Base-by-base conservation (phyloP, 2,329 filamentous ascomycete genomes). In the Albophoma yamanashiensis region DNA sequence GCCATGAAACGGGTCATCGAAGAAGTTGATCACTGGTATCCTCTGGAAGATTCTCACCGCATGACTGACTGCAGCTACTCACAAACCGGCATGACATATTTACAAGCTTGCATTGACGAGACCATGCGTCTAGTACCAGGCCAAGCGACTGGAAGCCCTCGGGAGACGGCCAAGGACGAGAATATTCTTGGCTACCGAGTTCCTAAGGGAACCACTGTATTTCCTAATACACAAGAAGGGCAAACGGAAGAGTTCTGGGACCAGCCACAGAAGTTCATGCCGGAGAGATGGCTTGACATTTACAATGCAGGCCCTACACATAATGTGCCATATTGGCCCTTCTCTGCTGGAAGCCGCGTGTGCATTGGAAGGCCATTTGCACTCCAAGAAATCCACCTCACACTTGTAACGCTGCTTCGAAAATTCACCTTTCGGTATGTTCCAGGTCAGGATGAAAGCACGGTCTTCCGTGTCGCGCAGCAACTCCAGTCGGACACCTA, bases 101-200 rank as follows among this genome's bases (percentile, higher is more conserved):
- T 58, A 4, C 56, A 58, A 31, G 43, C 31, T 34, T 58, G 56
- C 34, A 58, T 58, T n/a, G 36, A 50, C 34, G 56, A 58, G 43
- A 45, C 56, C 56, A 58, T 58, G 56, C 56, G 56, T 27, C 43
- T 58, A 22, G 43, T 58, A 12, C 56, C 56, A 20, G 56, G 56
- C 31, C 56, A 58, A 27, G 56, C 56, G 5, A 58, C 56, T 7
- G 56, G 56, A n/a, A 58, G 56, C 11, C 56, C 56, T 11, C 56
- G 56, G 7, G 56, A 58, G 34, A 47, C 56, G 3, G 7, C 20
- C 43, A 34, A 36, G 4, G 31, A 50, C 15, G 56, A 58, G 22
- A 40, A 2, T 1, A 3, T 58, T 14, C 56, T 58, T n/a, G 31
- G 43, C 56, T 39, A 50, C 56, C 43, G 43, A 36, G 15, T 58